Conservation (phyloP, 2,329 filamentous ascomycete genomes). For the Exophiala viscosa region DNA sequence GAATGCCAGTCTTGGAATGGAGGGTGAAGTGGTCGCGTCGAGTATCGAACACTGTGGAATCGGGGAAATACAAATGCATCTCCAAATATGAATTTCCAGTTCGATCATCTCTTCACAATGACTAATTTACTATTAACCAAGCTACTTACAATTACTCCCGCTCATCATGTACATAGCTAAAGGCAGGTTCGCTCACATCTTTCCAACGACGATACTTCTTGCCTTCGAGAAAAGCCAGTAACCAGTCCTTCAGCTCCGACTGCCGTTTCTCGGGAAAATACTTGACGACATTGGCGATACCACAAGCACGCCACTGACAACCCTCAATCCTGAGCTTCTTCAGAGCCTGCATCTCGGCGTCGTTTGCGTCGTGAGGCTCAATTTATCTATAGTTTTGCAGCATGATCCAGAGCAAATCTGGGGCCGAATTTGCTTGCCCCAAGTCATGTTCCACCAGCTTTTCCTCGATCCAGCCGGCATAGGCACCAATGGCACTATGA, state of each 20-base stretch:
- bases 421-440: slow-evolving; percentile 8
- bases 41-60: no score
- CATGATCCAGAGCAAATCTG: slow-evolving; percentile 20
- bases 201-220: slow-evolving; percentile 9
- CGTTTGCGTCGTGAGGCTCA: slow-evolving; percentile 1
- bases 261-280: slow-evolving; percentile 14
- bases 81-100: no score
- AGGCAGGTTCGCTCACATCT: slow-evolving; percentile 16
- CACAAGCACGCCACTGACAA: slow-evolving; percentile 17
- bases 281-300: slow-evolving; percentile 15
- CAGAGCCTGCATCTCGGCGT: background rate
- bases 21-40: background rate
- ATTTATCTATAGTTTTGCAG: slow-evolving; percentile 15
- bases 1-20: background rate
- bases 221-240: slow-evolving; percentile 12
- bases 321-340: slow-evolving; percentile 8
- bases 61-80: no score
- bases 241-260: slow-evolving; percentile 3
- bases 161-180: slow-evolving; percentile 11
- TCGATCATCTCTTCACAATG: no score
- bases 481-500: slow-evolving; percentile 9
- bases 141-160: background rate
- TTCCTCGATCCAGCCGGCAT: slow-evolving; percentile 7
- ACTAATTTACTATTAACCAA: no score
- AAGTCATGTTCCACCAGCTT: slow-evolving; percentile 14